Conservation (phyloP, 1,284 basidiomycete species). For the Ganoderma meredithae region DNA sequence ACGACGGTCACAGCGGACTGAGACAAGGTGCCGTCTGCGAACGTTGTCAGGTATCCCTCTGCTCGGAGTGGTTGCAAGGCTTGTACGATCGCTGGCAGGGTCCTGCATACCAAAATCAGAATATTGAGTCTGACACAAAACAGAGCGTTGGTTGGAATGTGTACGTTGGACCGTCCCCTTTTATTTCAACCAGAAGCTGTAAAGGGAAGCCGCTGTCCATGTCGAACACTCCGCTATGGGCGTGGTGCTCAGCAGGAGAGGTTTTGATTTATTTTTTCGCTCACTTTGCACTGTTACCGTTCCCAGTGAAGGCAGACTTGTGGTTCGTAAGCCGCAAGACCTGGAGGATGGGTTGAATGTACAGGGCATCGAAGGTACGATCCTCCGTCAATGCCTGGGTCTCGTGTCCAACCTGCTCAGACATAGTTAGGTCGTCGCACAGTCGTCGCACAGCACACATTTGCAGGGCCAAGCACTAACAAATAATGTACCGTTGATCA, state of each 20-base stretch:
- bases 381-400: conserved; percentile 42
- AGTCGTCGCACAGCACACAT: background rate
- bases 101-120: conserved; percentile 40
- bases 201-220: conserved; percentile 50
- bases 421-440: background rate
- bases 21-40: conserved; percentile 49
- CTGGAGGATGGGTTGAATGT: conserved; percentile 55
- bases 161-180: conserved; percentile 57
- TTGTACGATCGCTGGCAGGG: conserved; percentile 52
- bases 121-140: background rate
- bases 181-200: conserved; percentile 60
- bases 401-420: conserved; percentile 56
- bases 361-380: conserved; percentile 51
- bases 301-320: conserved; percentile 48
- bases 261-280: conserved; percentile 31
- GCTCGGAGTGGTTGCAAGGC: conserved; percentile 56
- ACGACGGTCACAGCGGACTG: conserved; percentile 52
- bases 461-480: conserved; percentile 39
- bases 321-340: conserved; percentile 55
- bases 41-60: conserved; percentile 56
- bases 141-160: conserved; percentile 22
- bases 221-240: conserved; percentile 54
- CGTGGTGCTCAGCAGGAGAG: background rate
- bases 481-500: conserved; percentile 54
- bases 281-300: conserved; percentile 51